Evolutionary conservation across 768 basidiomycete genomes (phyloP).

Genomic region (Lactarius deliciosus): DNA sequence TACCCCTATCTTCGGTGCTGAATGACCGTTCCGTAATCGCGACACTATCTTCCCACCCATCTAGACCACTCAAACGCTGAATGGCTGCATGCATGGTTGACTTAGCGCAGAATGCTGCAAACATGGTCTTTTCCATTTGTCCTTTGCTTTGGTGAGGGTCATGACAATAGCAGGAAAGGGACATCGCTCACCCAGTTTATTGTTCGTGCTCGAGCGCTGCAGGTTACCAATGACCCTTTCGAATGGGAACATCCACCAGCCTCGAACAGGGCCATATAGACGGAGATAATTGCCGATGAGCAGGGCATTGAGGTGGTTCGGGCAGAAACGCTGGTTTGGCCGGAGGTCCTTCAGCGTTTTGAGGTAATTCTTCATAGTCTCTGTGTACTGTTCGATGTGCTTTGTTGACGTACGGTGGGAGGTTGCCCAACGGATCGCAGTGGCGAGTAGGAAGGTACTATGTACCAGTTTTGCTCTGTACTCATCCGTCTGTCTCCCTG

Average conservation of each 20-base stretch:
- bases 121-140: slow-evolving; percentile 5
- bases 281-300: slow-evolving; percentile 2
- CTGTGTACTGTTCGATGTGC: not conserved
- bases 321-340: not conserved
- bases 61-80: not conserved
- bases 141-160: slow-evolving; percentile 4
- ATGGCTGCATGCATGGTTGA: not conserved
- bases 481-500: not conserved
- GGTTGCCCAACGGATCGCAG: not conserved
- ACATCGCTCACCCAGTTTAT: slow-evolving; percentile 30
- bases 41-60: no score
- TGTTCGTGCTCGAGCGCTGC: slow-evolving; percentile 32
- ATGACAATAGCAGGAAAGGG: no score
- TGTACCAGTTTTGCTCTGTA: not conserved
- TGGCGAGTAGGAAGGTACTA: not conserved
- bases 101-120: not conserved
- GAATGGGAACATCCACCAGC: slow-evolving; percentile 40
- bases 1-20: not conserved
- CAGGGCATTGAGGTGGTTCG: no score
- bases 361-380: no score
- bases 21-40: not conserved
- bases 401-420: not conserved
- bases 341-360: not conserved
- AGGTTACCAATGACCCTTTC: slow-evolving; percentile 27
- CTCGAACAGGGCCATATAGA: slow-evolving; percentile 35